phyloP scores from a whole-genome alignment of 1,284 basidiomycete genomes.

The Microstroma glucosiphilum region DNA sequence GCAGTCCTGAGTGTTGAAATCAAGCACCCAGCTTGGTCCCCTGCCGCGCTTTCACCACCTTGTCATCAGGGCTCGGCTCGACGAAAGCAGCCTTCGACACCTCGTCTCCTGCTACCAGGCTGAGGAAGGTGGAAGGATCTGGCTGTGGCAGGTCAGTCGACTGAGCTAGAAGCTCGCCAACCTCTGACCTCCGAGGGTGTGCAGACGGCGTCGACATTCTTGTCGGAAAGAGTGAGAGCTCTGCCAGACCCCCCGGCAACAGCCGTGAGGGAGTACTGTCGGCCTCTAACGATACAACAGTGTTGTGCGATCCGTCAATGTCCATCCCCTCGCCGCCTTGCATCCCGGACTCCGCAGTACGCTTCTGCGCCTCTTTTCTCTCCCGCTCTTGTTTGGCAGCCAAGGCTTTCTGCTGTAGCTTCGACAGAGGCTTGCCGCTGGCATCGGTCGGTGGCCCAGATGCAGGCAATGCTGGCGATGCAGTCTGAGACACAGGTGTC shows the following conservation, averaged over 20 bases:
- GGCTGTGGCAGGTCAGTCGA: not conserved
- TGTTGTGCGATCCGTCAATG: not conserved
- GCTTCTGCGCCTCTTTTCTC: conserved; percentile 3
- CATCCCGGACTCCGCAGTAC: not conserved
- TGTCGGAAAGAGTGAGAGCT: conserved; percentile 35
- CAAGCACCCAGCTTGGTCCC: conserved; percentile 49
- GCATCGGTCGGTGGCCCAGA: conserved; percentile 29
- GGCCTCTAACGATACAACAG: not conserved
- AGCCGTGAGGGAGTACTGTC: not conserved
- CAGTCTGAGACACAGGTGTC: too few species aligned
- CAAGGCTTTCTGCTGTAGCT: conserved; percentile 56
- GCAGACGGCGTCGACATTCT: conserved; percentile 16
- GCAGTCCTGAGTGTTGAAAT: too few species aligned
- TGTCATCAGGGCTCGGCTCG: conserved; percentile 78
- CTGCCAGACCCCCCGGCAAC: conserved; percentile 16
- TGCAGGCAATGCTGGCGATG: conserved; percentile 54
- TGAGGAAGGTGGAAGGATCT: not conserved
- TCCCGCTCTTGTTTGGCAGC: conserved; percentile 10
- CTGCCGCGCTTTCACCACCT: conserved; percentile 69
- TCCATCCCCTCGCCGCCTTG: not conserved
- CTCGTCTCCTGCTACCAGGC: conserved; percentile 15
- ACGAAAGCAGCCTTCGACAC: conserved; percentile 58
- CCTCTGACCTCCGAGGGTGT: conserved; percentile 8
- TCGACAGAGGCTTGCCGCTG: conserved; percentile 54
- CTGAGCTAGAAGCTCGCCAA: not conserved